phyloP scores from a whole-genome alignment of 805 yeast genomes.

The Yarrowia osloensis region DNA sequence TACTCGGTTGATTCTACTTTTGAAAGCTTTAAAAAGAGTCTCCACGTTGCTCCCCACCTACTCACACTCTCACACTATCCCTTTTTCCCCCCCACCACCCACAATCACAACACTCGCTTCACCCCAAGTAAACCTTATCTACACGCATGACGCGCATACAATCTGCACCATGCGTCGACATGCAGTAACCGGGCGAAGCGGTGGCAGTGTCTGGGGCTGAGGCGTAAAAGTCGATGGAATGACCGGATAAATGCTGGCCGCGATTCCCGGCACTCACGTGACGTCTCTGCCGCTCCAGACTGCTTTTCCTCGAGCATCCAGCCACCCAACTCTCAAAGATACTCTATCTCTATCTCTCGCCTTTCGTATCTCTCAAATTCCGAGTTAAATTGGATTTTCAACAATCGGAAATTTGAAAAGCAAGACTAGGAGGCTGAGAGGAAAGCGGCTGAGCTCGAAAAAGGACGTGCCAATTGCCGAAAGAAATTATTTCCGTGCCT shows the following conservation, averaged over 20 bases:
- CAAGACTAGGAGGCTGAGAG: no score
- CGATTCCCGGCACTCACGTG: not conserved
- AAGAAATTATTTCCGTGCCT: no score
- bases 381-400: not conserved
- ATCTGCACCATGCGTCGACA: not conserved
- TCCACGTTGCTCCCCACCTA: no score
- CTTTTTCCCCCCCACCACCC: not conserved
- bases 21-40: no score
- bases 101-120: not conserved
- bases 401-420: not conserved
- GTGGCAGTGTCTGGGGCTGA: constrained; percentile 10
- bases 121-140: not conserved
- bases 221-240: not conserved
- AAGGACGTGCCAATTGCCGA: no score
- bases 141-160: not conserved
- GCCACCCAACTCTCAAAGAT: no score
- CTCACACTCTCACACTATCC: not conserved
- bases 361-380: not conserved
- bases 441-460: no score
- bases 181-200: constrained; percentile 7
- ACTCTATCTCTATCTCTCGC: no score
- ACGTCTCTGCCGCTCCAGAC: no score
- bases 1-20: no score
- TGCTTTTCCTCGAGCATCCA: no score
- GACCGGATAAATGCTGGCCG: not conserved